phyloP scores from a whole-genome alignment of 768 basidiomycete genomes.

The Xerocomellus dryophilus region DNA sequence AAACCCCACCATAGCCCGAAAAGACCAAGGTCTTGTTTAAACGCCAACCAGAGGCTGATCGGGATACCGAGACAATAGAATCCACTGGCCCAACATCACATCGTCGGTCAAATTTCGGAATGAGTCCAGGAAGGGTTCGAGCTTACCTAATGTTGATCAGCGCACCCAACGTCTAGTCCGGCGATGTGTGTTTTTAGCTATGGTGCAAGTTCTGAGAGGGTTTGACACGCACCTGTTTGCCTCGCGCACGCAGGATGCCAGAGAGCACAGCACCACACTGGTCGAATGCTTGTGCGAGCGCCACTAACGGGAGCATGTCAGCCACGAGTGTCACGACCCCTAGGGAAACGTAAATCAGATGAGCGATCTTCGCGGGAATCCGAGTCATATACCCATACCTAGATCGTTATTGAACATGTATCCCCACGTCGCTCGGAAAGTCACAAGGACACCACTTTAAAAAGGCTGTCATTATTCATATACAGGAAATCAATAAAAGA shows the following conservation, averaged over 20 bases:
- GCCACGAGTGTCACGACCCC: conserved; percentile 43
- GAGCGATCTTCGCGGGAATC: background rate
- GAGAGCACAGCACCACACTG: conserved; percentile 65
- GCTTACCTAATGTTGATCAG: conserved; percentile 71
- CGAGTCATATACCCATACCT: conserved; percentile 32
- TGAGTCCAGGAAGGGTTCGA: background rate
- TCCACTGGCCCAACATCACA: conserved; percentile 35
- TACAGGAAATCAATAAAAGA: background rate
- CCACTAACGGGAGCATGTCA: conserved; percentile 69
- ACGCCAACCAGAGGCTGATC: conserved; percentile 74
- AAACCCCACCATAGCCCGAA: conserved; percentile 85
- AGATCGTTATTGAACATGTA: conserved; percentile 72
- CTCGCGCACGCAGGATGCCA: conserved; percentile 80
- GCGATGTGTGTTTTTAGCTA: background rate
- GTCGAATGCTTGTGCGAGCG: conserved; percentile 82
- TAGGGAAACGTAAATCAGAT: conserved; percentile 3
- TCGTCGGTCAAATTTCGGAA: background rate
- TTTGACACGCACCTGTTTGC: conserved; percentile 56
- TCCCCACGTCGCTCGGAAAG: conserved; percentile 66
- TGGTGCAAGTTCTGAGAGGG: background rate
- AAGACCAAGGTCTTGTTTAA: conserved; percentile 56
- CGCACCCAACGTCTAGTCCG: conserved; percentile 64
- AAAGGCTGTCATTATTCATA: background rate
- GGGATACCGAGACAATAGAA: conserved; percentile 86
- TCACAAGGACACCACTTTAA: conserved; percentile 49